phyloP scores from a whole-genome alignment of 2,329 filamentous ascomycete species.

The Beauveria varroae region DNA sequence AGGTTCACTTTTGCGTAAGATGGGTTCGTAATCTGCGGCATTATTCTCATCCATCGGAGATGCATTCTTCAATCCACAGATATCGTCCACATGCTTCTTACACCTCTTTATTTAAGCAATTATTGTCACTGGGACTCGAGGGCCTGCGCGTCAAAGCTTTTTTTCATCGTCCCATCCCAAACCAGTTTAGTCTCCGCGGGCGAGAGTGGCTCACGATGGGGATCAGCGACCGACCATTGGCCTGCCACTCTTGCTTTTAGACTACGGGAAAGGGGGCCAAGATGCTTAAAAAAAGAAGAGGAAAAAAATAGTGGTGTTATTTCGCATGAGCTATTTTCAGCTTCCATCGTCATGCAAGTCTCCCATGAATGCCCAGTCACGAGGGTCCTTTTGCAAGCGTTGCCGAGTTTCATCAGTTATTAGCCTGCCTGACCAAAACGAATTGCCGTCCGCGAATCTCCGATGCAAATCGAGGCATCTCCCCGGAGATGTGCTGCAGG shows the following conservation, averaged over 20 bases:
- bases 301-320: background rate
- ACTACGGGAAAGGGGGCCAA: too few species aligned
- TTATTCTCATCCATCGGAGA: background rate
- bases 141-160: background rate
- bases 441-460: background rate
- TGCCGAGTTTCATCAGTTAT: too few species aligned
- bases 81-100: background rate
- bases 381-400: background rate
- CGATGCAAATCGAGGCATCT: background rate
- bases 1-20: background rate
- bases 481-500: background rate
- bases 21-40: background rate
- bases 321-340: background rate
- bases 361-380: background rate
- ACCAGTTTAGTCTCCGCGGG: constrained; percentile 3
- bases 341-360: background rate
- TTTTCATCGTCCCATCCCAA: background rate
- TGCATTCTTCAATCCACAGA: background rate
- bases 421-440: background rate
- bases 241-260: too few species aligned
- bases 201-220: background rate
- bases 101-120: background rate
- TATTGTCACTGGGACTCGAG: background rate
- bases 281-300: background rate
- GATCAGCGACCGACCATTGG: background rate